Evolutionary conservation across 2,329 filamentous ascomycete species (phyloP), one percentile per base, ranked within the genome.

Genomic region (Fusarium sp.): DNA sequence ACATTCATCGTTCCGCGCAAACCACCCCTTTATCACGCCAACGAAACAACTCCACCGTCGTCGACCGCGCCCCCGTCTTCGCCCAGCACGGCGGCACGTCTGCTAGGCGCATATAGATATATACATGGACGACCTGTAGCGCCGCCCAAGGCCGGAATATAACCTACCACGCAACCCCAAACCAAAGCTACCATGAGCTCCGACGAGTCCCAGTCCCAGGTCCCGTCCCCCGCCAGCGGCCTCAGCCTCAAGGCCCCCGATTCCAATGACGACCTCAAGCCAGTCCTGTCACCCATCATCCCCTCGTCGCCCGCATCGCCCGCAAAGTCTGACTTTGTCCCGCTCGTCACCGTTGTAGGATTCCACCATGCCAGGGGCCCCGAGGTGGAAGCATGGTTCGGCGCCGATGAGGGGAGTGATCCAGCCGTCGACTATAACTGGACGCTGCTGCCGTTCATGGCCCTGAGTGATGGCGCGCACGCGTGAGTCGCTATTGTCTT

Each of bases 371-470:
- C 93, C 64, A 88, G 90, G 81, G 97, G 97, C 10, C 97, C 97
- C 35, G 97, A 99, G 85, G 93, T 98, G 66, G 95, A 98, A 86
- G 90, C 89, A 79, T 98, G 96, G 94, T 94, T 98, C 80, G 95
- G 95, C 71, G 90, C 85, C 32, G 83, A 92, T 22, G 91, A 95
- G 76, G 93, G 91, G 63, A 87, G 86, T 68, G 95, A 98, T 83
- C 95, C 96, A 12, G 93, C 93, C 4, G 87, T 85, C 54, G 93
- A 95, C 68, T 96, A 97, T 84, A 94, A 97, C 80, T 99, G 97
- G 97, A 89, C 92, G 32, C 84, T 98, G 76, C 87, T 99, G 71
- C 95, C 97, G 0, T 99, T 99, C 83, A 98, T 98, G 94, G 97
- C 97, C 30, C 85, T 99, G 79, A 97, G 94, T 67, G 97, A 99